Conservation (phyloP, 768 basidiomycete genomes). For the Macrolepiota fuliginosa region DNA sequence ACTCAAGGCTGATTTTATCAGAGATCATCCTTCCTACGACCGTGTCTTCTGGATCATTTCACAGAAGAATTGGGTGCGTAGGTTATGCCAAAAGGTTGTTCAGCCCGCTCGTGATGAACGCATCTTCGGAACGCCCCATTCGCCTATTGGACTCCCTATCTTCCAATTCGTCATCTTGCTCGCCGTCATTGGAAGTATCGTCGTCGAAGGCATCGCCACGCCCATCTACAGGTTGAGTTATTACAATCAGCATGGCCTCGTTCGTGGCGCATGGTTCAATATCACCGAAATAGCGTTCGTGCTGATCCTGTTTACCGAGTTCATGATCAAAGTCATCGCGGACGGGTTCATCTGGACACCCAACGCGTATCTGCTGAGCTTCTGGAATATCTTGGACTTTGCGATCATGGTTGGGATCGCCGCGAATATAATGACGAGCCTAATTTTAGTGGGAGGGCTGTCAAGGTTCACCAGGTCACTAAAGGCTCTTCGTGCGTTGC, state of each 20-base stretch:
- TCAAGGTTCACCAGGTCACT: constrained; percentile 81
- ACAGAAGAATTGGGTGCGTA: constrained; percentile 72
- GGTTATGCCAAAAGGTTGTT: constrained; percentile 81
- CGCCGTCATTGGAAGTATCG: constrained; percentile 77
- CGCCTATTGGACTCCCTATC: constrained; percentile 59
- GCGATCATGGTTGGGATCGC: constrained; percentile 77
- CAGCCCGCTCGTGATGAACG: constrained; percentile 83
- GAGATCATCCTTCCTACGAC: constrained; percentile 85
- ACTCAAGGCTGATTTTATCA: constrained; percentile 84
- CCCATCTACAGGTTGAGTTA: constrained; percentile 79
- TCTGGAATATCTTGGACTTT: constrained; percentile 93
- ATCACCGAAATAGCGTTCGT: constrained; percentile 74
- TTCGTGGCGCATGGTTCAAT: constrained; percentile 85
- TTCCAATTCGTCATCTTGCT: constrained; percentile 75
- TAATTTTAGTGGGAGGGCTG: constrained; percentile 76
- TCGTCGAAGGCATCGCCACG: constrained; percentile 80
- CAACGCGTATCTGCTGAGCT: constrained; percentile 86
- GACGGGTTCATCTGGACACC: constrained; percentile 92
- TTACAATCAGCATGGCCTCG: constrained; percentile 53
- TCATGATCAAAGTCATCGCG: constrained; percentile 86
- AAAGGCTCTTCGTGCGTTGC: constrained; percentile 85
- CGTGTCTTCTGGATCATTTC: constrained; percentile 87
- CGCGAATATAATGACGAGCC: constrained; percentile 66
- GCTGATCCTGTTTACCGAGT: constrained; percentile 72
- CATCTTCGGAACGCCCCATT: constrained; percentile 73